Evolutionary conservation across 495 filamentous ascomycete species (phyloP).

Genomic region (Polyplosphaeria fusca): DNA sequence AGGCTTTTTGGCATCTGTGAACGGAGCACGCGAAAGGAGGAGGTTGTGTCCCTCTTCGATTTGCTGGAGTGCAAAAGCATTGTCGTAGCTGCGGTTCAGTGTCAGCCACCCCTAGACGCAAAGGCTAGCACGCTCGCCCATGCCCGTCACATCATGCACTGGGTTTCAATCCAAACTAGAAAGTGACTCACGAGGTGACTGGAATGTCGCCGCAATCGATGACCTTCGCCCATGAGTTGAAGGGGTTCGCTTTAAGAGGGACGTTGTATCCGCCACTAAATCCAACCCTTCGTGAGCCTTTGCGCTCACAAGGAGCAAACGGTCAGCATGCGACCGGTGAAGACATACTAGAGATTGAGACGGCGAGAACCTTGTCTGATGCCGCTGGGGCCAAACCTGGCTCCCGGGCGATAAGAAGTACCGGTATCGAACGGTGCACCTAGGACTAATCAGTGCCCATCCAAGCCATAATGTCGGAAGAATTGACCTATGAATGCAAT

Average conservation of each 20-base stretch:
- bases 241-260: slow-evolving; percentile 45
- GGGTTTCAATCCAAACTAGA: no score
- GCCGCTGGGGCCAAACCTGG: slow-evolving; percentile 75
- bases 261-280: slow-evolving; percentile 65
- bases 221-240: slow-evolving; percentile 45
- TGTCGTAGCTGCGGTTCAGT: slow-evolving; percentile 46
- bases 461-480: background rate
- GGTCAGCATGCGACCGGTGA: slow-evolving; percentile 22
- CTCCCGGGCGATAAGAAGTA: slow-evolving; percentile 76
- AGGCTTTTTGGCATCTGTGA: slow-evolving; percentile 49
- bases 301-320: slow-evolving; percentile 13
- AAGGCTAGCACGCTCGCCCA: no score
- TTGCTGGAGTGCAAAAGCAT: slow-evolving; percentile 44
- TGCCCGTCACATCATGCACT: no score
- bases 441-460: slow-evolving; percentile 16
- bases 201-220: slow-evolving; percentile 46
- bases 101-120: no score
- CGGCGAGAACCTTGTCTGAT: slow-evolving; percentile 76
- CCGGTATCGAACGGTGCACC: slow-evolving; percentile 65
- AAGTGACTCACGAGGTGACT: slow-evolving; percentile 47
- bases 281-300: slow-evolving; percentile 53
- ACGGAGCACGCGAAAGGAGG: slow-evolving; percentile 42
- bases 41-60: slow-evolving; percentile 47
- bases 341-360: slow-evolving; percentile 63
- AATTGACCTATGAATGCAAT: slow-evolving; percentile 44